Evolutionary conservation across 2,329 filamentous ascomycete genomes (phyloP), one percentile per base, ranked within the genome.

Genomic region (Aspergillus carbonarius): DNA sequence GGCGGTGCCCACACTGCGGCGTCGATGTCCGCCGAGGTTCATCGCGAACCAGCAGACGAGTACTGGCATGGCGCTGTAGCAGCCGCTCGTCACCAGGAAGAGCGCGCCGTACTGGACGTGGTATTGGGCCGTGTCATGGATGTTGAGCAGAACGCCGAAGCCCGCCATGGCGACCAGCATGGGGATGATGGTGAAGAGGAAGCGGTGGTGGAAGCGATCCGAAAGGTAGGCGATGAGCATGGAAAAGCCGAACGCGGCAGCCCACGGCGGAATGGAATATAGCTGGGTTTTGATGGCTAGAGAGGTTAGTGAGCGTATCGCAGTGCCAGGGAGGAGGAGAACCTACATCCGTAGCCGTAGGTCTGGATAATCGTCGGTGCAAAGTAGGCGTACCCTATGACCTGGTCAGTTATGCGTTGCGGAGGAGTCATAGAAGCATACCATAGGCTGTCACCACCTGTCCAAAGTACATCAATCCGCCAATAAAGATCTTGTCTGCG

Each of bases 21-120:
- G 83, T 56, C 87, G 87, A 69, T 92, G 90, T 0, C 89, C 89
- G 1, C 85, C 86, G 0, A 92, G 78, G 65, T 92, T 93, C 85
- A 92, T 91, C 65, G 88, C 88, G 73, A 89, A 92, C 89, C 89
- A 92, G 73, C 89, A 92, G 5, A 92, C 84, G 37, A 92, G 85
- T 18, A 96, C 87, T 0, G 93, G 92, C 88, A 96, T 92, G 9
- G 92, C 90, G 0, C 86, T 87, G 76, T 95, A 97, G 0, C 85
- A 83, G 48, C 91, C 91, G 78, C 87, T 87, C 1, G 90, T 88
- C 42, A 95, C 85, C 17, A 97, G 79, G 78, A 95, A 96, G 0
- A 97, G 82, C 0, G 88, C 90, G 0, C 81, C 89, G 68, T 96
- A 97, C 72, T 95, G 84, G 5, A 91, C 75, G 10, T 82, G 63